A percentile compares a stretch with the other conserved stretches of the same genome.
These are phyloP conservation scores for Mycotypha africana DNA, from an alignment of 371 early-diverging fungal species.

Conservation along the genomic window DNA sequence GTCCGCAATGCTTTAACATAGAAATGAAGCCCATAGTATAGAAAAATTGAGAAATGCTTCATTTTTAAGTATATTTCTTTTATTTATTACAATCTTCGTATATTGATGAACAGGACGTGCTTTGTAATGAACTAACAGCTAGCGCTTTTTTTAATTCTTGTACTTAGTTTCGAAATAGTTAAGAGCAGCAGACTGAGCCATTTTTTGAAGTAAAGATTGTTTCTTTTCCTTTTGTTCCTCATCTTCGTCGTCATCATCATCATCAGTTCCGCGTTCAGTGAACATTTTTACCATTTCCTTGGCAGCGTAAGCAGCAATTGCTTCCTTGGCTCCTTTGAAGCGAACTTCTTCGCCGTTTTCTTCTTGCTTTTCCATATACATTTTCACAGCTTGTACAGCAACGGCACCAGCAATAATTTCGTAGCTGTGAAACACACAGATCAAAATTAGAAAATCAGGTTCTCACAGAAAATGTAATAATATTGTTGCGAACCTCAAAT, in stretches of 20 bases:
- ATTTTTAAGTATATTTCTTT: slow-evolving; percentile 3
- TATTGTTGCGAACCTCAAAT: slow-evolving; percentile 20
- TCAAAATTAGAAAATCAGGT: too few relatives aligned
- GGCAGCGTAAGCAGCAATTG: slow-evolving; percentile 47
- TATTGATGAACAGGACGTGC: background rate
- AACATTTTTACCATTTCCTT: slow-evolving; percentile 33
- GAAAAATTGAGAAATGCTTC: too few relatives aligned
- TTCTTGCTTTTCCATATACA: slow-evolving; percentile 38
- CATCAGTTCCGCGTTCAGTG: slow-evolving; percentile 21
- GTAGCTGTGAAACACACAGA: slow-evolving; percentile 29
- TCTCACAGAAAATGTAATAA: background rate
- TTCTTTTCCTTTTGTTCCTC: slow-evolving; percentile 21
- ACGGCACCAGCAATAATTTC: slow-evolving; percentile 59
- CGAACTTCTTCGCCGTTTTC: slow-evolving; percentile 28
- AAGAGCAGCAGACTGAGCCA: slow-evolving; percentile 20
- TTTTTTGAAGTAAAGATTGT: slow-evolving; percentile 16
- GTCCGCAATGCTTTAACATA: too few relatives aligned
- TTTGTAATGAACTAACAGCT: background rate
- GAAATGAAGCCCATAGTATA: too few relatives aligned
- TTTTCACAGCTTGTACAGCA: slow-evolving; percentile 51
- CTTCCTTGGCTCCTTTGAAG: slow-evolving; percentile 43
- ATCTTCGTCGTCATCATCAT: slow-evolving; percentile 21
- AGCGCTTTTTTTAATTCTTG: slow-evolving; percentile 7
- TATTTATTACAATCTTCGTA: background rate
- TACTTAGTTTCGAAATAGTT: slow-evolving; percentile 18